Evolutionary conservation across 148 eudicot species (phyloP), one percentile per base, ranked within the genome.

Genomic region (Amaranthus cruentus): DNA sequence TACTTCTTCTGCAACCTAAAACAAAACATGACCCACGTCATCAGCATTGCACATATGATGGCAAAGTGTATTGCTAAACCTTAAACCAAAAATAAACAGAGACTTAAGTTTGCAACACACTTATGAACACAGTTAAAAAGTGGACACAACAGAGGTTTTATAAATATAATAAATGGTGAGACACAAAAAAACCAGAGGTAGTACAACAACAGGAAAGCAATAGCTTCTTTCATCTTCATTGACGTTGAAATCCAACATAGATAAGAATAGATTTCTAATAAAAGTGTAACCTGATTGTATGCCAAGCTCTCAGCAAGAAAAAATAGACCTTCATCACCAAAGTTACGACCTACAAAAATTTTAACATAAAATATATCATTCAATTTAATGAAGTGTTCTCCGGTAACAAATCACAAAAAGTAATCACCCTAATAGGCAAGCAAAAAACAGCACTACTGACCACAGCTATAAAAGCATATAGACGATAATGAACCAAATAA

Each of bases 261-360:
- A 58, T 5, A n/a, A 57, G 18, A 57, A 7, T 57, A 57, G 4
- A 57, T 57, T 3, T 13, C 52, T 44, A 71, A 0, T 13, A 51
- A 46, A n/a, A 10, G 54, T 15, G 81, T 73, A 66, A 90, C 99
- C 96, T 88, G 90, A 76, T 95, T 95, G 80, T 95, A 92, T 21
- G 90, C 99, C 79, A 95, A 83, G 84, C 91, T 87, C 84, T 91
- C 96, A 66, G 97, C 99, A 70, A 95, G 92, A 74, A 88, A 89
- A 80, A 86, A 84, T 42, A 95, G 80, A 49, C 99, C 99, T 64
- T 90, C 96, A 81, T 95, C 91, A 59, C 99, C 99, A 80, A 95
- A 90, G 73, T 87, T 84, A 53, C 86, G 81, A 63, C 97, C 99
- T 95, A 83, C 67, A 66, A 83, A 68, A 62, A 75, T 46, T 61